phyloP scores from a whole-genome alignment of 495 filamentous ascomycete genomes.

The Friedmanniomyces simplex region DNA sequence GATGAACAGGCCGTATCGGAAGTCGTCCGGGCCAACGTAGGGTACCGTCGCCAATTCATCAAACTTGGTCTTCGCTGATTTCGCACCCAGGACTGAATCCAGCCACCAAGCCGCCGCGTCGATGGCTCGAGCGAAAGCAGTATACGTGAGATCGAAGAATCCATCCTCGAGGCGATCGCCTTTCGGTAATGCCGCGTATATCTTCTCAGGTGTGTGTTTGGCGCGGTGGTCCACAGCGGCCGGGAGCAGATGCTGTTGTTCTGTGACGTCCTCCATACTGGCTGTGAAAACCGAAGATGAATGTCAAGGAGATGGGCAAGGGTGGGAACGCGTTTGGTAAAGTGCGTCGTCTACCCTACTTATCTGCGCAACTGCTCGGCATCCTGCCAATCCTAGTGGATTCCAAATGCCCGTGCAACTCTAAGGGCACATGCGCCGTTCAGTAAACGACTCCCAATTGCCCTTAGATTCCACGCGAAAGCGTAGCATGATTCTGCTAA shows the following conservation, averaged over 20 bases:
- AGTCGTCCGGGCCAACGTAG: neutral
- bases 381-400: too few relatives aligned
- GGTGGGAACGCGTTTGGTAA: too few relatives aligned
- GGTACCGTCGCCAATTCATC: neutral
- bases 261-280: neutral
- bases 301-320: too few relatives aligned
- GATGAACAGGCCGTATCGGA: neutral
- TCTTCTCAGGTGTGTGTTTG: neutral
- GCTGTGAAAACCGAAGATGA: neutral
- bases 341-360: too few relatives aligned
- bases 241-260: neutral
- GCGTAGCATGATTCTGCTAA: too few relatives aligned
- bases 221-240: neutral
- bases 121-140: neutral
- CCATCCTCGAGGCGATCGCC: neutral
- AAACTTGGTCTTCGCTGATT: neutral
- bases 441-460: too few relatives aligned
- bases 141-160: neutral
- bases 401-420: too few relatives aligned
- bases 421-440: too few relatives aligned
- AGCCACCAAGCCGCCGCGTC: neutral
- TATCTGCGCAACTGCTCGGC: too few relatives aligned
- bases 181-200: neutral
- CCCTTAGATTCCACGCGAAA: too few relatives aligned
- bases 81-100: neutral